Percentiles rank a stretch among this genome's conserved stretches.
These are phyloP conservation scores for Casuarina cunninghamiana DNA, from an alignment of 306 rosid genomes.

Conservation along the genomic window DNA sequence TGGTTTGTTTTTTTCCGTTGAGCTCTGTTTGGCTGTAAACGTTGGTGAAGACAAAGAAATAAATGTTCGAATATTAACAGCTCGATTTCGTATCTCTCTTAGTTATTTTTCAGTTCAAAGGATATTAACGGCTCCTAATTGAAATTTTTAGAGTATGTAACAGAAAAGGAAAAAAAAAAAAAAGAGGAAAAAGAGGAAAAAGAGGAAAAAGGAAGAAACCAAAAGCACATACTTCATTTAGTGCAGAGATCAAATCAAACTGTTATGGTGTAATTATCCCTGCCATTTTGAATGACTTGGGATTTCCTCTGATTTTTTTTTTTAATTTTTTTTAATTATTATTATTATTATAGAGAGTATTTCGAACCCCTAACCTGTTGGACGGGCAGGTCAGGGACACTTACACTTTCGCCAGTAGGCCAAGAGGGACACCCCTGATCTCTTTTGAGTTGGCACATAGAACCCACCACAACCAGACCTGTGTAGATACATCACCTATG, in stretches of 20 bases:
- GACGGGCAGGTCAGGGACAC: too few relatives aligned
- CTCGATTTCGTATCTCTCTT: too few relatives aligned
- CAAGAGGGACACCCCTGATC: too few relatives aligned
- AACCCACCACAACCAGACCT: neutral
- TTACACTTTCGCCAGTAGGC: too few relatives aligned
- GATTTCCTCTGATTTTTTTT: neutral
- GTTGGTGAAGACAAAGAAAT: neutral
- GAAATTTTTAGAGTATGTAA: neutral
- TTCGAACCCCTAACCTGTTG: too few relatives aligned
- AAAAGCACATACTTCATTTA: neutral
- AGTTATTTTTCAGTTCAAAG: too few relatives aligned
- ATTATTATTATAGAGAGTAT: too few relatives aligned
- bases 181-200: neutral
- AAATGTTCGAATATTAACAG: neutral
- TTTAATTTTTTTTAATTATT: too few relatives aligned
- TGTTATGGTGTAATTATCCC: neutral
- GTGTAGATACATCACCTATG: neutral
- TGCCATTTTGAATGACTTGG: neutral
- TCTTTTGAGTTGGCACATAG: neutral
- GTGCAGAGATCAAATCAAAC: neutral
- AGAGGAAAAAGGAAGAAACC: neutral
- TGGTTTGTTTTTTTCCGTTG: neutral
- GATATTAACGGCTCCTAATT: neutral
- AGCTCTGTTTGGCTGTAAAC: constrained; percentile 2
- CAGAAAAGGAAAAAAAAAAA: neutral